Percentiles rank a stretch among this genome's conserved stretches.
These are phyloP conservation scores for Exophiala lecanii-corni DNA, from an alignment of 2,329 filamentous ascomycete genomes.

Conservation along the genomic window DNA sequence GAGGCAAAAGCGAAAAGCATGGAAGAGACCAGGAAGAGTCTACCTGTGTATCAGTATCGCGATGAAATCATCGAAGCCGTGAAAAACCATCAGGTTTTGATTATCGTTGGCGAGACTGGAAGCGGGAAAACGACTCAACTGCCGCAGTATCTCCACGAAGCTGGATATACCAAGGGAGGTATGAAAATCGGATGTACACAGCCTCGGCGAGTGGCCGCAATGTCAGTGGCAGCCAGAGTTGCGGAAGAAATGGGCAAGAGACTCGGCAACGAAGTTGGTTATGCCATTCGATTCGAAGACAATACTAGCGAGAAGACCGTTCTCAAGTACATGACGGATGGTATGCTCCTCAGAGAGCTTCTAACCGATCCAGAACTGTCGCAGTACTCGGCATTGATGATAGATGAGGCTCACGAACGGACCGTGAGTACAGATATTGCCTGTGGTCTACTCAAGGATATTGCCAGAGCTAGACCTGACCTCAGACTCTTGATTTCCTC, in stretches of 20 bases:
- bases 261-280: conserved; percentile 87
- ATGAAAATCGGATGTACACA: conserved; percentile 91
- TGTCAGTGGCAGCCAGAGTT: conserved; percentile 95
- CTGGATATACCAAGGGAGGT: conserved; percentile 78
- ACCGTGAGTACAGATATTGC: conserved; percentile 88
- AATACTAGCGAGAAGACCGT: conserved; percentile 85
- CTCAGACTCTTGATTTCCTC: conserved; percentile 88
- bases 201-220: conserved; percentile 88
- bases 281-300: conserved; percentile 92
- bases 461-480: conserved; percentile 75
- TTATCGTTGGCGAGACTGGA: conserved; percentile 92
- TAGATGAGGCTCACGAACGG: conserved; percentile 95
- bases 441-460: conserved; percentile 81
- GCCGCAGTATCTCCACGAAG: conserved; percentile 88
- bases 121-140: conserved; percentile 94
- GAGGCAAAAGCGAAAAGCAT: conserved; percentile 85
- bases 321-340: conserved; percentile 95
- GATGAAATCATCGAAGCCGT: conserved; percentile 83
- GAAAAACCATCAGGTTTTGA: conserved; percentile 77
- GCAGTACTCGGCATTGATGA: conserved; percentile 84
- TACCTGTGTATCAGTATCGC: conserved; percentile 85
- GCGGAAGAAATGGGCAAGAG: conserved; percentile 90
- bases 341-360: conserved; percentile 86
- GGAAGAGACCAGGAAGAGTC: conserved; percentile 81
- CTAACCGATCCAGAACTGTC: conserved; percentile 81